Base-by-base conservation (phyloP, 2,329 filamentous ascomycete genomes). In the Colletotrichum sp. region DNA sequence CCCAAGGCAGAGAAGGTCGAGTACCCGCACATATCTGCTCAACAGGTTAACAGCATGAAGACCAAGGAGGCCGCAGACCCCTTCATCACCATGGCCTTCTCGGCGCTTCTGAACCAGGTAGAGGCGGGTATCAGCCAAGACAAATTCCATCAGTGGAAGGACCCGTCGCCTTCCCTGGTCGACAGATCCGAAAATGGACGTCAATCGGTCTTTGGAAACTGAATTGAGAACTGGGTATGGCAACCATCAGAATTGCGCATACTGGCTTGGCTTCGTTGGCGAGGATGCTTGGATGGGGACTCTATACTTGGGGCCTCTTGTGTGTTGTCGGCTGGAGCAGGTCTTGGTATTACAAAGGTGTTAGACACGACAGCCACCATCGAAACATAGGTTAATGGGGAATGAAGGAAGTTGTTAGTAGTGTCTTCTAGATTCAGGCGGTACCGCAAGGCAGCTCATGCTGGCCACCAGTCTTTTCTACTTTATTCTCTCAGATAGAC, bases 71-170 rank as follows among this genome's bases (percentile, higher is more conserved):
- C 88, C 68, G 82, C 84, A 13, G 79, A 82, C 15, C 86, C 87
- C 3, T 81, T 90, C 13, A 69, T 90, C 12, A 85, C 83, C 65
- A 84, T 88, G 84, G 81, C 82, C 5, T 84, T 86, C 72, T 82
- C 80, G 25, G 81, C 81, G 6, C 74, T 87, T 13, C n/a, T 76
- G 27, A 70, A 64, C 39, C 64, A 76, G 39, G 36, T 73, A 28
- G 75, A 77, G 39, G 73, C 34, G 68, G 70, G 63, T 13, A 57
- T 59, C 55, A 52, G 48, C 19, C 44, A 36, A 12, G 60, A 27
- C 16, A 30, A 19, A 12, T 76, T 68, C 30, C 25, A 65, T 28
- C 68, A 68, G 30, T 76, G 63, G 68, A 57, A 57, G 34, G 63
- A 77, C 28, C 73, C 68, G 22, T 69, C 52, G n/a, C 34, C 30